A percentile compares a stretch with the other conserved stretches of the same genome.
Evolutionary conservation across 768 basidiomycete species (phyloP).

Genomic region (Amanita pallidorosea): DNA sequence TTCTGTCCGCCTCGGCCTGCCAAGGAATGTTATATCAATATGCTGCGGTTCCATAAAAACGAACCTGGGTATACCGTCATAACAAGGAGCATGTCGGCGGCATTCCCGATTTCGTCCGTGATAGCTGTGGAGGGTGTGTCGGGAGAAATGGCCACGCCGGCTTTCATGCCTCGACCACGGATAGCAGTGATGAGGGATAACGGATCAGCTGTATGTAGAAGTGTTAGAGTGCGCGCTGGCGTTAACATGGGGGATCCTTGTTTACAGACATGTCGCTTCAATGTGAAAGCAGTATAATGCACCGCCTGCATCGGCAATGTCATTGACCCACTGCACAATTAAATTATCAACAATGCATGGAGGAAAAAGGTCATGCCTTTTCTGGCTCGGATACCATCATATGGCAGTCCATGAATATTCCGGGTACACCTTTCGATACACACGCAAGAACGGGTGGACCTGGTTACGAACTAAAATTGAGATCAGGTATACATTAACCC

Average conservation of each 20-base stretch:
- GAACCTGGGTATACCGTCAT: conserved; percentile 96
- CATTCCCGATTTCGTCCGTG: conserved; percentile 71
- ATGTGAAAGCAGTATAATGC: conserved; percentile 94
- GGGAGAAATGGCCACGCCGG: conserved; percentile 94
- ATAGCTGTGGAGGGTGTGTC: conserved; percentile 86
- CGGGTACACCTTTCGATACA: conserved; percentile 79
- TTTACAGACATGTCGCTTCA: conserved; percentile 67
- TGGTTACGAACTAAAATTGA: conserved; percentile 16
- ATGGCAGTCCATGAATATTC: conserved; percentile 99
- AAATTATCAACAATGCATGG: not conserved
- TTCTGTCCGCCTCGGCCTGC: conserved; percentile 91
- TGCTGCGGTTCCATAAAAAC: not conserved
- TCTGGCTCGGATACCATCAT: conserved; percentile 98
- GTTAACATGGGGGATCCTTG: not conserved
- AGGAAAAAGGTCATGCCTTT: conserved; percentile 38
- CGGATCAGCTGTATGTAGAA: conserved; percentile 41
- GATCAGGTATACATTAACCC: conserved; percentile 1
- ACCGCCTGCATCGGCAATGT: conserved; percentile 93
- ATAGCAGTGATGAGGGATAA: conserved; percentile 72
- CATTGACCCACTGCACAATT: conserved; percentile 76
- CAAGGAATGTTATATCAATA: not conserved
- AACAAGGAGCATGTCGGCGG: conserved; percentile 91
- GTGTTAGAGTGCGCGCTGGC: not conserved
- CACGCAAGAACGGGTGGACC: conserved; percentile 84
- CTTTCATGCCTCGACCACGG: conserved; percentile 79